phyloP scores from a whole-genome alignment of 1,139 yeast genomes.

The Hyphopichia fennica region DNA sequence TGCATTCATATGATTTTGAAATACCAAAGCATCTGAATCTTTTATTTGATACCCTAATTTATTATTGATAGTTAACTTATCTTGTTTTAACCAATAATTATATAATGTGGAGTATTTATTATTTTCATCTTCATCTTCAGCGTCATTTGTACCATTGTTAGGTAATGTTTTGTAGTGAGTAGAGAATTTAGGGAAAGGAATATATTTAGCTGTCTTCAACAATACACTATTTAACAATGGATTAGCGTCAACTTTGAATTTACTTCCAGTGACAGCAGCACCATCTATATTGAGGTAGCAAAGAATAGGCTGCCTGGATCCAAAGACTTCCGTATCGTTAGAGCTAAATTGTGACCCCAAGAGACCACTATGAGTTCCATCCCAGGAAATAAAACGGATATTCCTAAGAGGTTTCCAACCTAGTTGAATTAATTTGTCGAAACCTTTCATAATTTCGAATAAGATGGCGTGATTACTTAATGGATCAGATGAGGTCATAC shows the following conservation, averaged over 20 bases:
- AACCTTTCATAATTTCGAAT: constrained; percentile 42
- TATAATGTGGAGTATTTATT: constrained; percentile 30
- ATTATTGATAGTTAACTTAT: constrained; percentile 31
- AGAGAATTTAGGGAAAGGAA: constrained; percentile 34
- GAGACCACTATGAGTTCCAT: constrained; percentile 36
- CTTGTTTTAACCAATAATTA: constrained; percentile 40
- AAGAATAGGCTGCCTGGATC: constrained; percentile 25
- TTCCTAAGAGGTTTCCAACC: constrained; percentile 50
- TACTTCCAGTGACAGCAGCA: constrained; percentile 41
- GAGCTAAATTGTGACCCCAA: constrained; percentile 30
- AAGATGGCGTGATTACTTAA: constrained; percentile 42
- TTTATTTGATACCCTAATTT: constrained; percentile 26
- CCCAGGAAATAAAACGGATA: constrained; percentile 46
- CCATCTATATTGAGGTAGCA: constrained; percentile 43
- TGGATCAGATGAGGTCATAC: constrained; percentile 38
- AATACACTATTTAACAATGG: constrained; percentile 38
- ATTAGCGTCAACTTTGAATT: constrained; percentile 36
- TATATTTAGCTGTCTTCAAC: constrained; percentile 28
- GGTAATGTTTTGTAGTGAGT: constrained; percentile 11
- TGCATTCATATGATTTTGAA: constrained; percentile 32
- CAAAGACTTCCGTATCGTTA: constrained; percentile 22
- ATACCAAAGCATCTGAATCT: constrained; percentile 30
- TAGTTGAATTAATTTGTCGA: constrained; percentile 26
- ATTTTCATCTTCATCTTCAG: constrained; percentile 13
- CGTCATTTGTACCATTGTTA: not conserved